Base-by-base conservation (phyloP, 106 monocot genomes). In the Dactylorhiza incarnata region DNA sequence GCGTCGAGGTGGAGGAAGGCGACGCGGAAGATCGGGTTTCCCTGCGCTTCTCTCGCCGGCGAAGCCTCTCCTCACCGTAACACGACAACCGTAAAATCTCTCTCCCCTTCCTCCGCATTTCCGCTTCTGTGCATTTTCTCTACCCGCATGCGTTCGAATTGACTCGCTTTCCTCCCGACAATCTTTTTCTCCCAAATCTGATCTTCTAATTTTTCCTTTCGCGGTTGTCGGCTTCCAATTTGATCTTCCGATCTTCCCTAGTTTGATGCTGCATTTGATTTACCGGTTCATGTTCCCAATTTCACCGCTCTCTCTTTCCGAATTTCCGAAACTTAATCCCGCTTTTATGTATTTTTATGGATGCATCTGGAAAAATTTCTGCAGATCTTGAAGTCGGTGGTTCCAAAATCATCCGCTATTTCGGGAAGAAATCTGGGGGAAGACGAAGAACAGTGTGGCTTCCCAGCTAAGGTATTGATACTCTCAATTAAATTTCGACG, bases 1-100 rank as follows among this genome's bases (percentile, higher is more conserved):
- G 79, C 71, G 25, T 84, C 84, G 48, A 83, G 71, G 54, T 81
- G 90, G 81, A 88, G 81, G 78, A 75, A 75, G 72, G 78, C 80
- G 6, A 75, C 79, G 5, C 86, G 81, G 78, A 82, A 73, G 67
- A 79, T 95, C 63, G 50, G 84, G 20, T 74, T 92, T 25, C 78
- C 80, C 6, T 95, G 92, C 80, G 82, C 82, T 72, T 85, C 77
- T 78, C 87, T 86, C 80, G 79, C 80, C 82, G 48, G 23, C 43
- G 48, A 80, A 58, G 37, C 68, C 50, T 46, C 24, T 59, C 44
- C 79, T 55, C 14, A 48, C 49, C 56, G 72, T 29, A 71, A 54
- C 6, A 47, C 56, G n/a, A 4, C 54, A 45, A 76, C 78, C 17
- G 80, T 83, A 85, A 7, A 68, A 43, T 72, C 44, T 52, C 53